These are phyloP conservation scores for Candida loeiensis DNA, from an alignment of 805 yeast genomes.

Conservation along the genomic window DNA sequence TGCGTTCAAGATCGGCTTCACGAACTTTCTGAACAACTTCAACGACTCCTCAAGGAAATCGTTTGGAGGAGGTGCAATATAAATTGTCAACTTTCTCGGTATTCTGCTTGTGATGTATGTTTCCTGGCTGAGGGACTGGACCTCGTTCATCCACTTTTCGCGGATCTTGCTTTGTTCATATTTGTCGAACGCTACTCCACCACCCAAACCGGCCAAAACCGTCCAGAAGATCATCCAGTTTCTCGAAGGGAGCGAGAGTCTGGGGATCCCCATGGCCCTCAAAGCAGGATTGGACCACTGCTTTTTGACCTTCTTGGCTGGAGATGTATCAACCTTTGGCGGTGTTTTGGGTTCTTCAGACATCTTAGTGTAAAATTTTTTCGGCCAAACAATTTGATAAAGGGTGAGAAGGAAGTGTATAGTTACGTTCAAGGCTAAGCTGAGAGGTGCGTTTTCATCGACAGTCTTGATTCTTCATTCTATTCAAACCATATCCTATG, in stretches of 20 bases:
- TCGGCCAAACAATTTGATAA: neutral
- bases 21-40: slow-evolving; percentile 68
- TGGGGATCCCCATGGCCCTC: slow-evolving; percentile 78
- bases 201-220: slow-evolving; percentile 58
- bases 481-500: too few relatives aligned
- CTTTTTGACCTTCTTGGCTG: slow-evolving; percentile 24
- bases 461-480: too few relatives aligned
- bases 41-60: slow-evolving; percentile 76
- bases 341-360: slow-evolving; percentile 1
- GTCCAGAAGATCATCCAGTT: slow-evolving; percentile 93
- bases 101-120: slow-evolving; percentile 43
- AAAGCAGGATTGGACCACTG: slow-evolving; percentile 75
- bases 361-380: slow-evolving; percentile 1
- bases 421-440: neutral
- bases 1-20: slow-evolving; percentile 82
- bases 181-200: slow-evolving; percentile 80
- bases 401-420: neutral
- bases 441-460: neutral
- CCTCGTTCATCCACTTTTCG: slow-evolving; percentile 58
- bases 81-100: slow-evolving; percentile 77
- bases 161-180: slow-evolving; percentile 66
- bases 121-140: slow-evolving; percentile 49
- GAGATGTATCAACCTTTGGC: neutral
- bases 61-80: slow-evolving; percentile 95
- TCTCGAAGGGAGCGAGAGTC: slow-evolving; percentile 76